Evolutionary conservation across 1,284 basidiomycete species (phyloP), one percentile per base, ranked within the genome.

Genomic region (Moniliophthora roreri): DNA sequence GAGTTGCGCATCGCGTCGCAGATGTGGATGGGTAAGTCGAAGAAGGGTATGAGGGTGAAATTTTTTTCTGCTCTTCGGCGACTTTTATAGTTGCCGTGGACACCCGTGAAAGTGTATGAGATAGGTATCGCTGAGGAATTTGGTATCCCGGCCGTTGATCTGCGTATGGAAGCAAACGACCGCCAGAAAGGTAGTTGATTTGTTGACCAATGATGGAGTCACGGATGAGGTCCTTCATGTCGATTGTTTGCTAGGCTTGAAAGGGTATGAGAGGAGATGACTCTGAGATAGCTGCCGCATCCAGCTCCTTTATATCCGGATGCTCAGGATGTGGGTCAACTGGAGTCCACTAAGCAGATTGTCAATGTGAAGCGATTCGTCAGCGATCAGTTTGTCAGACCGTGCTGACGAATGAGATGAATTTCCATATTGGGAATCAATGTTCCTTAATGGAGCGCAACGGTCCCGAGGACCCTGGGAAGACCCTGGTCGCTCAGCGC

Each of bases 131-230:
- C 23, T 50, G 48, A 16, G 62, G 63, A 10, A 62, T 55, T 2
- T 58, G 51, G 39, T 54, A 62, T 21, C 48, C 59, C 1, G 53
- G 51, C 16, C 59, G 54, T 50, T 65, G 58, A 49, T 65, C 63
- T 5, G 55, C 55, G 36, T 63, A 61, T n/a, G 58, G 58, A 2
- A 65, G 48, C 15, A 61, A 26, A 16, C 53, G 57, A 16, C 62
- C 62, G 6, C 45, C 52, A 3, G 63, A 62, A 23, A 63, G 13
- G 37, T 41, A 59, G 37, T 66, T 63, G 45, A 66, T 52, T n/a
- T 62, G 45, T 40, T 66, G 65, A 46, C 60, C 61, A 28, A 63
- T 41, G 48, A 56, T 60, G 15, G 61, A 60, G 52, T 64, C 63
- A 38, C 62, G 60, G 46, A 65, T 47, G 24, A 65, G 49, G 51